phyloP scores from a whole-genome alignment of 2,329 filamentous ascomycete genomes.

The Paramyrothecium sp. region DNA sequence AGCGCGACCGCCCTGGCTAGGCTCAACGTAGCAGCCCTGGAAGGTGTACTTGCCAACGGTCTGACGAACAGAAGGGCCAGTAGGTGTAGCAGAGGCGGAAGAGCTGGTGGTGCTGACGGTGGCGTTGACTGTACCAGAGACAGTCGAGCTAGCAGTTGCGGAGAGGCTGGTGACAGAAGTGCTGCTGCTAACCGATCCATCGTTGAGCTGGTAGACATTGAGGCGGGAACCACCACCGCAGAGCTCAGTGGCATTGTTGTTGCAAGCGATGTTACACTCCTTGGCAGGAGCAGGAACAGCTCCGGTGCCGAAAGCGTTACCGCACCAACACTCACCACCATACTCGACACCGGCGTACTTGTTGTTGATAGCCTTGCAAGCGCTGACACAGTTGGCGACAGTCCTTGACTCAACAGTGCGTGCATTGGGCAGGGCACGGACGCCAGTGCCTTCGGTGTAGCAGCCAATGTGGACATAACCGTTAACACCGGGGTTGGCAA shows the following conservation, averaged over 20 bases:
- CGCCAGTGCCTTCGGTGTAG: constrained; percentile 30
- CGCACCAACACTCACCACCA: constrained; percentile 40
- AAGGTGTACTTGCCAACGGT: background rate
- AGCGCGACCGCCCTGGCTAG: background rate
- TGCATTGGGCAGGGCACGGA: constrained; percentile 28
- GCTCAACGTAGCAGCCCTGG: constrained; percentile 1
- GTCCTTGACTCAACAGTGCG: constrained; percentile 21
- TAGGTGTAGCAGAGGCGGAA: background rate
- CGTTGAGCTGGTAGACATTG: constrained; percentile 30
- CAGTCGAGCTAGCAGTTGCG: constrained; percentile 1
- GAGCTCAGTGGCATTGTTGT: constrained; percentile 32
- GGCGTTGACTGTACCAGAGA: background rate
- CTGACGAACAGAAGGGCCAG: background rate
- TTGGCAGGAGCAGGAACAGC: constrained; percentile 23
- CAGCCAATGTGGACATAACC: constrained; percentile 36
- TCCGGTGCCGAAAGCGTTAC: constrained; percentile 22
- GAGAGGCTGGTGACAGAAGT: background rate
- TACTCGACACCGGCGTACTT: constrained; percentile 34
- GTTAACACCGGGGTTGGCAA: constrained; percentile 32
- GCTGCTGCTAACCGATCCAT: background rate
- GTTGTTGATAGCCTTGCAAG: constrained; percentile 25
- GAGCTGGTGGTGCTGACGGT: background rate
- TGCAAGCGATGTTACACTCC: constrained; percentile 34
- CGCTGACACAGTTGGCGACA: constrained; percentile 29
- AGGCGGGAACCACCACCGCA: constrained; percentile 32